Evolutionary conservation across 2,329 filamentous ascomycete species (phyloP), one percentile per base, ranked within the genome.

Genomic region (Calonectria fujianensis): DNA sequence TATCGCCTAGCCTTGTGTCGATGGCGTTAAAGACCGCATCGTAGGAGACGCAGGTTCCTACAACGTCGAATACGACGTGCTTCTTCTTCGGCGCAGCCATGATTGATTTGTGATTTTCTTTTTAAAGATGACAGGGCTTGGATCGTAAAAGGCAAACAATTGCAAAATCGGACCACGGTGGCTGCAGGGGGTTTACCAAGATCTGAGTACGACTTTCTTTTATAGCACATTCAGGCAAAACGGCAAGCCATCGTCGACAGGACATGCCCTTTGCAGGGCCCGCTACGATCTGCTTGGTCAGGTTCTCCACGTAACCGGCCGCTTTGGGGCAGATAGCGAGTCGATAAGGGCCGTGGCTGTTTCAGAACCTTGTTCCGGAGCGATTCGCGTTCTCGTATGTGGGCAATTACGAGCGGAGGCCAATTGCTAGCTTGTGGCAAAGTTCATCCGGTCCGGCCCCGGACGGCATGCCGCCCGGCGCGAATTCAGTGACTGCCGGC

Each of bases 31-130:
- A 86, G 77, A 87, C 86, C 64, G 84, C 84, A 20, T 88, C 84
- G 80, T 87, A 89, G 27, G 84, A 86, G 51, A 89, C 86, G 70
- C 84, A 85, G n/a, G 88, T 90, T 63, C 88, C 88, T 57, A 91
- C 89, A 2, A 91, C 85, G 78, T 89, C 88, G 76, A 89, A 89
- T 37, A 89, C 87, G 72, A 89, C 84, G 74, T 89, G 84, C 69
- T 89, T 77, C 18, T 89, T 77, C 18, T 88, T 74, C 29, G 73
- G n/a, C 1, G 48, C 32, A 59, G 69, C 39, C 72, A 76, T 75
- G 51, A 31, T 32, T 69, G 57, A 24, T 8, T 16, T 4, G 13
- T 61, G 7, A 41, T 18, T 41, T 29, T 32, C 4, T 27, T 27
- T 9, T 39, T 32, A 24, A 29, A 16, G 6, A 27, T 61, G 35